Percentiles rank a stretch among this genome's conserved stretches.
phyloP scores from a whole-genome alignment of 495 filamentous ascomycete species.

The Bacidia rubella region DNA sequence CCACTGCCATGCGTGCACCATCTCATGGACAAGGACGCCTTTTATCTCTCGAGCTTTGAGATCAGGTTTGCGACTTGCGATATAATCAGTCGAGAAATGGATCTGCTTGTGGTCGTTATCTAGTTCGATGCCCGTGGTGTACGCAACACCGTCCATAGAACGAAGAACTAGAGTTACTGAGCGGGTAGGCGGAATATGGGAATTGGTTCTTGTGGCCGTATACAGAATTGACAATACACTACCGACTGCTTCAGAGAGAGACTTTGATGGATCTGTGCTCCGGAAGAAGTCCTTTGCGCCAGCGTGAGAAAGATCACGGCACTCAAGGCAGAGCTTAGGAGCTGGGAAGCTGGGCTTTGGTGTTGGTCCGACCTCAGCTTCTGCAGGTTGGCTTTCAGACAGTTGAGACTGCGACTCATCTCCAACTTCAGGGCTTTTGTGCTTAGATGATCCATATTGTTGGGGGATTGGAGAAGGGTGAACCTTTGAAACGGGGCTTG shows the following conservation, averaged over 20 bases:
- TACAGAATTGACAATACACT: conserved; percentile 28
- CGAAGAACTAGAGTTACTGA: conserved; percentile 82
- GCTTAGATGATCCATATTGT: neutral
- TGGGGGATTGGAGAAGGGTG: neutral
- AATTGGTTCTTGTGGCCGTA: conserved; percentile 8
- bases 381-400: neutral
- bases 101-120: conserved; percentile 92
- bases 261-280: conserved; percentile 40
- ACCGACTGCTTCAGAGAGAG: conserved; percentile 50
- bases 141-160: conserved; percentile 69
- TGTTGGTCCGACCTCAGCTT: too few relatives aligned
- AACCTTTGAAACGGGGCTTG: conserved; percentile 4
- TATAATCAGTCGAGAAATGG: conserved; percentile 70
- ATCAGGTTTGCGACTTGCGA: conserved; percentile 31
- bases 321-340: conserved; percentile 57
- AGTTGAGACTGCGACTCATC: conserved; percentile 1
- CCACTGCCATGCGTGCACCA: conserved; percentile 93
- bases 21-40: conserved; percentile 81
- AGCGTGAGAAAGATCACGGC: conserved; percentile 53
- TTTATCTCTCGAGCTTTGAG: conserved; percentile 46
- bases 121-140: conserved; percentile 71
- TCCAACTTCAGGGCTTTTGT: too few relatives aligned
- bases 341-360: conserved; percentile 25
- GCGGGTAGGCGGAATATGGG: conserved; percentile 42
- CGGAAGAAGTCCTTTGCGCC: conserved; percentile 50